Base-by-base conservation (phyloP, 169 alveolate genomes). In the Plasmodium fragile region DNA sequence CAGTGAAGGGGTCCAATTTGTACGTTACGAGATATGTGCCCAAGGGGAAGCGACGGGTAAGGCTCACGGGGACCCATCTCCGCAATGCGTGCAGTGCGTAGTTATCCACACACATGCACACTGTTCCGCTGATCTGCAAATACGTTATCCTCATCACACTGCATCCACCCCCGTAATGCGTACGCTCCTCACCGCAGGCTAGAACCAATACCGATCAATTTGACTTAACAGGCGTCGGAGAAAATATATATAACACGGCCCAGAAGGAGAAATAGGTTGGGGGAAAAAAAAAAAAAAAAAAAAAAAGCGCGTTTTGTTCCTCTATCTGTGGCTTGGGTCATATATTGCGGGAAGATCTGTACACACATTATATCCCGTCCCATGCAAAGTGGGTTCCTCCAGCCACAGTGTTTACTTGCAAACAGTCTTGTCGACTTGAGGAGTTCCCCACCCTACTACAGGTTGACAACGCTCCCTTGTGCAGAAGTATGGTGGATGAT, bases 171-270 rank as follows among this genome's bases (percentile, higher is more conserved):
- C 36, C 16, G 7, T 2, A 11, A 28, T 65, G 39, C n/a, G 36
- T 65, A 18, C n/a, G n/a, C 36, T 28, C 75, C 16, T 65, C 36
- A 65, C 65, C 65, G 39, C 69, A 85, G 93, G 78, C 13, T 55
- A 39, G 79, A 43, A 73, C 65, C 34, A 53, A 85, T 85, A 80
- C 65, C 13, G 85, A 72, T 30, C 32, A 52, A 11, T 85, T 73
- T 77, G 93, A 85, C 65, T 53, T 85, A 73, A 75, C 85, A n/a
- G 93, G 93, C n/a, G 84, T 85, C 4, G 93, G 93, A 5, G 93
- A 85, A 75, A 45, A 75, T 52, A 85, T 85, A 73, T 85, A 85
- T 77, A 43, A 85, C 69, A 85, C 71, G 3, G 80, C 22, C 59
- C 53, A 85, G 71, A 84, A 77, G 79, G 79, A 85, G 41, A 73